A percentile compares a stretch with the other conserved stretches of the same genome.
These are phyloP conservation scores for Phytophthora lateralis DNA, from an alignment of 352 stramenopile genomes.

Conservation along the genomic window DNA sequence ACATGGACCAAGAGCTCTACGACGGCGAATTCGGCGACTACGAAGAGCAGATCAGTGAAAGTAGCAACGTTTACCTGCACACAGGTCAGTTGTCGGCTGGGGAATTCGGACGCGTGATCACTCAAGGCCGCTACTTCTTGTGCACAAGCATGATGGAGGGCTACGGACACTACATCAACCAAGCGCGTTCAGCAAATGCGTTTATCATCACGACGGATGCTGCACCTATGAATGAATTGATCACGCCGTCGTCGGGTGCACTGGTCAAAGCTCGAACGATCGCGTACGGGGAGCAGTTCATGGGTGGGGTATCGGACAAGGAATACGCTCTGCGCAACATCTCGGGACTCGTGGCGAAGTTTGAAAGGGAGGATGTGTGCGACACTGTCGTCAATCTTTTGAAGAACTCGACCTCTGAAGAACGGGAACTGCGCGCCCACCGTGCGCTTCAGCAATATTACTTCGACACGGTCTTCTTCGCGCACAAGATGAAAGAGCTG, in stretches of 20 bases:
- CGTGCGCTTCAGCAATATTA: slow-evolving; percentile 49
- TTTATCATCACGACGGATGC: slow-evolving; percentile 57
- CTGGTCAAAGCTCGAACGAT: slow-evolving; percentile 29
- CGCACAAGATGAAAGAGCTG: slow-evolving; percentile 52
- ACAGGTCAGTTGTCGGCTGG: slow-evolving; percentile 26
- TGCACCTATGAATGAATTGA: slow-evolving; percentile 59
- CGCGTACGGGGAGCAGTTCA: slow-evolving; percentile 43
- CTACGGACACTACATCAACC: slow-evolving; percentile 71
- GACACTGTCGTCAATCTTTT: slow-evolving; percentile 43
- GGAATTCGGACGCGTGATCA: slow-evolving; percentile 42
- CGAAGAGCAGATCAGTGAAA: slow-evolving; percentile 26
- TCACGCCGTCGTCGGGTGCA: slow-evolving; percentile 47
- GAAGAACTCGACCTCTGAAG: slow-evolving; percentile 17
- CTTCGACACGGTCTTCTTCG: slow-evolving; percentile 68
- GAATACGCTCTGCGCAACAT: slow-evolving; percentile 43
- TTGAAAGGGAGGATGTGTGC: slow-evolving; percentile 44
- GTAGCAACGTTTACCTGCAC: slow-evolving; percentile 32
- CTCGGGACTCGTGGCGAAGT: slow-evolving; percentile 45
- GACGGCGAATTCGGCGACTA: slow-evolving; percentile 30
- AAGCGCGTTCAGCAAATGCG: slow-evolving; percentile 47
- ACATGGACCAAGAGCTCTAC: slow-evolving; percentile 44
- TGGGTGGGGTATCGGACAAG: slow-evolving; percentile 35
- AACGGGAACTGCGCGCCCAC: slow-evolving; percentile 13
- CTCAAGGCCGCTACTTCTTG: slow-evolving; percentile 46
- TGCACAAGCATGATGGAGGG: slow-evolving; percentile 55